Percentiles rank a stretch among this genome's conserved stretches.
These are phyloP conservation scores for Ogataea zsoltii DNA, from an alignment of 805 yeast genomes.

Conservation along the genomic window DNA sequence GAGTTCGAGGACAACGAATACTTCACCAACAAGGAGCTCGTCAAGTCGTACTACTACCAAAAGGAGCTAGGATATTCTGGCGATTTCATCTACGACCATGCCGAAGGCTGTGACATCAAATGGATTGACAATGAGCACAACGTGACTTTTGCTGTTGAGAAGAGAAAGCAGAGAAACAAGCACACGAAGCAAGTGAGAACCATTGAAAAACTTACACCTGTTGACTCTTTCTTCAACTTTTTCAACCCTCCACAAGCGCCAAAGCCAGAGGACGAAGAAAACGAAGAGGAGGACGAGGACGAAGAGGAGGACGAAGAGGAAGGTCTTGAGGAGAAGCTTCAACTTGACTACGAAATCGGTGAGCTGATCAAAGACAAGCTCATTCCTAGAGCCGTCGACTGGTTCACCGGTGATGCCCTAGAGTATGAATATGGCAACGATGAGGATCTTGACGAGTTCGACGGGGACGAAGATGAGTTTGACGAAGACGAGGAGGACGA, in stretches of 20 bases:
- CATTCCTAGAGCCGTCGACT: constrained; percentile 94
- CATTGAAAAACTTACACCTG: constrained; percentile 91
- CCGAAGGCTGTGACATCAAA: constrained; percentile 82
- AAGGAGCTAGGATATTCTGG: constrained; percentile 93
- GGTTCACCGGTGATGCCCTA: constrained; percentile 98
- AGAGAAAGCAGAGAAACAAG: constrained; percentile 96
- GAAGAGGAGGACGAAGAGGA: constrained; percentile 50
- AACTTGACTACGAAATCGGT: constrained; percentile 91
- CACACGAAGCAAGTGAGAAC: constrained; percentile 95
- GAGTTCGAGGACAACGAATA: constrained; percentile 76
- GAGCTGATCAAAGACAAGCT: constrained; percentile 95
- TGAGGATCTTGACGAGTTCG: constrained; percentile 60
- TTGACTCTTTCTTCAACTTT: constrained; percentile 92
- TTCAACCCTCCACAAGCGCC: constrained; percentile 91
- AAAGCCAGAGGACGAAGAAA: constrained; percentile 42
- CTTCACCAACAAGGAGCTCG: constrained; percentile 69
- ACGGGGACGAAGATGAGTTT: constrained; percentile 59
- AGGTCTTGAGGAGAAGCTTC: constrained; percentile 81
- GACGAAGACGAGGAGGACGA: constrained; percentile 63
- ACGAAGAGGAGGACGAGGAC: constrained; percentile 50
- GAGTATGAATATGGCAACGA: constrained; percentile 62
- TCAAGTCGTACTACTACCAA: constrained; percentile 91
- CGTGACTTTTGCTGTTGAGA: constrained; percentile 83
- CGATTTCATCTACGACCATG: constrained; percentile 95
- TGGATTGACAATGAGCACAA: constrained; percentile 83